A percentile compares a stretch with the other conserved stretches of the same genome.
phyloP scores from a whole-genome alignment of 345 rosid genomes.

The Arabidopsis suecica region DNA sequence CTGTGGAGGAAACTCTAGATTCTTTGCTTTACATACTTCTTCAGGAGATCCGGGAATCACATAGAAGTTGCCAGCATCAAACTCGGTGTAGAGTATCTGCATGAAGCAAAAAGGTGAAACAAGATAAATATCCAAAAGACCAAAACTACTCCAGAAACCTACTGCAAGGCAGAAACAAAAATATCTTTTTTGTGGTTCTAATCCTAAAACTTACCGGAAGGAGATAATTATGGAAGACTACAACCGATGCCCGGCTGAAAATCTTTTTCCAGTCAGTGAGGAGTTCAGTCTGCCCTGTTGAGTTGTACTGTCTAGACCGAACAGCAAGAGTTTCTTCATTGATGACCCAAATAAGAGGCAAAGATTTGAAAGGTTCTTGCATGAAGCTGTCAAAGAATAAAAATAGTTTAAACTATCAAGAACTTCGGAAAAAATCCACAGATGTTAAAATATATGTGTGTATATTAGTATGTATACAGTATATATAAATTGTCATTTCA shows the following conservation, averaged over 20 bases:
- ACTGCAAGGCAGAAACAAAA: slow-evolving; percentile 20
- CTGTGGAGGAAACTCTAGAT: slow-evolving; percentile 36
- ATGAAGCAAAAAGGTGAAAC: slow-evolving; percentile 18
- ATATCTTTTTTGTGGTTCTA: neutral
- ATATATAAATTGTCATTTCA: slow-evolving; percentile 3
- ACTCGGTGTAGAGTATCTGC: slow-evolving; percentile 79
- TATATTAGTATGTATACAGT: neutral
- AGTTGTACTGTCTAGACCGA: slow-evolving; percentile 65
- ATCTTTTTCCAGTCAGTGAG: slow-evolving; percentile 79
- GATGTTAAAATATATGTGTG: neutral
- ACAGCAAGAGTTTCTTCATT: slow-evolving; percentile 73
- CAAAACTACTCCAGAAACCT: neutral
- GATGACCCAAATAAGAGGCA: slow-evolving; percentile 87
- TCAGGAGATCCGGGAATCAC: slow-evolving; percentile 87
- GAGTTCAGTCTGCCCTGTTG: slow-evolving; percentile 70
- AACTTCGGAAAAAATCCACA: neutral
- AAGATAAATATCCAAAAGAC: slow-evolving; percentile 8
- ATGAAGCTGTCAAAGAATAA: slow-evolving; percentile 61
- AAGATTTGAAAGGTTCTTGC: slow-evolving; percentile 95
- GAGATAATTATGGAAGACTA: slow-evolving; percentile 78
- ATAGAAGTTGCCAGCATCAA: slow-evolving; percentile 88
- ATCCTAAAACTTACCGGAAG: slow-evolving; percentile 70
- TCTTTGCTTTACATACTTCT: slow-evolving; percentile 66
- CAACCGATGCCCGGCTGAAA: slow-evolving; percentile 77
- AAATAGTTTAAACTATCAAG: slow-evolving; percentile 14